These are phyloP conservation scores for Rosa hybrid DNA, from an alignment of 331 rosid genomes.

Conservation along the genomic window DNA sequence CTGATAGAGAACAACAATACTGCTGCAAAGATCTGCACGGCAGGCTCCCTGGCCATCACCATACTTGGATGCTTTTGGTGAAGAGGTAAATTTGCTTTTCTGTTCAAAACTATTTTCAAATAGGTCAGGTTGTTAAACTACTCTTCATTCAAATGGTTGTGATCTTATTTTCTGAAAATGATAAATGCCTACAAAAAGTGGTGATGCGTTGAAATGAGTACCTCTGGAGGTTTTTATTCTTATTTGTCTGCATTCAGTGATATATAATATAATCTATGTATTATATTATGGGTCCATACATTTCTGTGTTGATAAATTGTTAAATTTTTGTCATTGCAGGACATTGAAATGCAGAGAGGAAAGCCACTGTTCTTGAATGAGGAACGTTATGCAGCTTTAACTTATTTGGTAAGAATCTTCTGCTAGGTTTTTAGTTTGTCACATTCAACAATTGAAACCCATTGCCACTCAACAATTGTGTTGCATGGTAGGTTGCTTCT, in stretches of 20 bases:
- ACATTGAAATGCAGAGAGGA: constrained; percentile 79
- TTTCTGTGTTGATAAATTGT: background rate
- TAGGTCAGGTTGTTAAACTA: background rate
- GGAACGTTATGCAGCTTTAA: constrained; percentile 91
- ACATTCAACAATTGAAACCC: background rate
- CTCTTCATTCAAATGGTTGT: background rate
- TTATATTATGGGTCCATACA: background rate
- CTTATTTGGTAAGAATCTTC: constrained; percentile 63
- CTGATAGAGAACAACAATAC: constrained; percentile 78
- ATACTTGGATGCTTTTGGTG: constrained; percentile 94
- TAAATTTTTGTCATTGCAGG: constrained; percentile 48
- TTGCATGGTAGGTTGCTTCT: constrained; percentile 75
- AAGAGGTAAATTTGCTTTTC: constrained; percentile 62
- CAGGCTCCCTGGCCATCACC: constrained; percentile 98
- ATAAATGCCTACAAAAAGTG: background rate
- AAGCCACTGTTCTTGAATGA: constrained; percentile 85
- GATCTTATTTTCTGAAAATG: constrained; percentile 4
- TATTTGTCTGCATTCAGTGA: background rate
- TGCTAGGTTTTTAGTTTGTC: too few relatives aligned
- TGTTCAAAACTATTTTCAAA: background rate
- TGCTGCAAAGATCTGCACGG: constrained; percentile 89
- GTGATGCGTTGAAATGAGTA: background rate
- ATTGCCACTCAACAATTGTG: constrained; percentile 2
- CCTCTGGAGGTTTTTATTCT: background rate
- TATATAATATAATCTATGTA: background rate